Percentiles rank a stretch among this genome's conserved stretches.
Conservation (phyloP, 2,329 filamentous ascomycete genomes). For the Trichoderma atrobrunneum region DNA sequence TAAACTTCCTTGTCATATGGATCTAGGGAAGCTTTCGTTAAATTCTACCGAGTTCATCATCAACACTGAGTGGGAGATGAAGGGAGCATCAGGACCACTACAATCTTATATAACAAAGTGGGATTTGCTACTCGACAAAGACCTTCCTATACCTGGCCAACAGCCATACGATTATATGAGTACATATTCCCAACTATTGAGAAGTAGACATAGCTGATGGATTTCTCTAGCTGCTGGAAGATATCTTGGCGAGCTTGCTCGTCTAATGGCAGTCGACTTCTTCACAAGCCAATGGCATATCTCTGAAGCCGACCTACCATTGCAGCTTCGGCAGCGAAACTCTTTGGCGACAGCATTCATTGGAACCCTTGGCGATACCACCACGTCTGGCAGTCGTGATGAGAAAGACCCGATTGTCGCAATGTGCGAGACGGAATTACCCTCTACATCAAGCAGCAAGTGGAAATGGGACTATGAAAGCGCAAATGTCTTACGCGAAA, state of each 20-base stretch:
- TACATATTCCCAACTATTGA: not conserved
- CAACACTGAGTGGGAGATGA: not conserved
- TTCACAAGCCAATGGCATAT: not conserved
- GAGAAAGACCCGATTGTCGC: not conserved
- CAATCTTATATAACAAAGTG: not conserved
- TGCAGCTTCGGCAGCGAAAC: not conserved
- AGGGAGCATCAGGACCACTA: not conserved
- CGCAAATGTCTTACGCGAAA: not conserved
- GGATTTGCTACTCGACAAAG: not conserved
- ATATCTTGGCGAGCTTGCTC: not conserved
- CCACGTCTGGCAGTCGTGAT: not conserved
- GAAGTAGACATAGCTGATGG: not conserved
- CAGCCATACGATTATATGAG: not conserved
- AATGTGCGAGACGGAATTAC: not conserved
- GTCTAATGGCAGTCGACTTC: not conserved
- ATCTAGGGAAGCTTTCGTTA: not conserved
- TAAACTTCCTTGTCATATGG: not conserved
- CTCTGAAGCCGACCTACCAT: not conserved
- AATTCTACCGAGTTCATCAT: not conserved
- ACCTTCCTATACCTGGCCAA: not conserved
- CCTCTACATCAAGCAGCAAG: not conserved
- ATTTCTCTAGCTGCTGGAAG: not conserved
- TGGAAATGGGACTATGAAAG: not conserved
- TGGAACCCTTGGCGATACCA: not conserved
- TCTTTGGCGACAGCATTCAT: not conserved